These are phyloP conservation scores for Acer campestre DNA, from an alignment of 345 rosid genomes.

Conservation along the genomic window DNA sequence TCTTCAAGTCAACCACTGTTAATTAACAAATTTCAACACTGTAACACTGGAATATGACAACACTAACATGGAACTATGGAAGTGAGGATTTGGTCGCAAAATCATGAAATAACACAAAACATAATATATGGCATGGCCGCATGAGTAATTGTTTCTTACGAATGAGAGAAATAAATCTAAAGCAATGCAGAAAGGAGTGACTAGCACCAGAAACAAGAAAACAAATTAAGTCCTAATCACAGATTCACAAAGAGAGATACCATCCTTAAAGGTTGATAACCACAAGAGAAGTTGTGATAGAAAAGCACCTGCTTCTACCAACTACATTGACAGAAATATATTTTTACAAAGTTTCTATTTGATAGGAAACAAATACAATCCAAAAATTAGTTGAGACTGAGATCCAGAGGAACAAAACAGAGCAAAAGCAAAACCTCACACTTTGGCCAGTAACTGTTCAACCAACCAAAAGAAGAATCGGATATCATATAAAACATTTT, in stretches of 20 bases:
- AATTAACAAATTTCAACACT: slow-evolving; percentile 15
- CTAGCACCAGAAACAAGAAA: not conserved
- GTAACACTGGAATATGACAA: slow-evolving; percentile 3
- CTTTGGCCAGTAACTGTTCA: too few species aligned
- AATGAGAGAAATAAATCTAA: not conserved
- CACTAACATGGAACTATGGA: slow-evolving; percentile 2
- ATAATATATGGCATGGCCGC: not conserved
- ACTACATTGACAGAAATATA: not conserved
- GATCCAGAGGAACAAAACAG: too few species aligned
- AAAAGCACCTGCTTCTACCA: not conserved
- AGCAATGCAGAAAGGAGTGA: not conserved
- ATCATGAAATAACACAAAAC: not conserved
- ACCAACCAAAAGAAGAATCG: too few species aligned
- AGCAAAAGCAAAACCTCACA: too few species aligned
- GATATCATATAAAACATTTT: too few species aligned
- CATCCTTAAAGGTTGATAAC: not conserved
- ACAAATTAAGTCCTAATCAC: not conserved
- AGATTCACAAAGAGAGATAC: not conserved
- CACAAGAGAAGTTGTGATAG: not conserved
- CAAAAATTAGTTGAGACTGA: too few species aligned
- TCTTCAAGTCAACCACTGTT: slow-evolving; percentile 89
- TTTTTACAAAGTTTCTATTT: too few species aligned
- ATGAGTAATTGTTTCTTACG: not conserved
- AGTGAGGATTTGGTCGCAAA: not conserved
- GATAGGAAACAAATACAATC: too few species aligned